phyloP scores from a whole-genome alignment of 139 green algal species.

The Bryopsis sp. region DNA sequence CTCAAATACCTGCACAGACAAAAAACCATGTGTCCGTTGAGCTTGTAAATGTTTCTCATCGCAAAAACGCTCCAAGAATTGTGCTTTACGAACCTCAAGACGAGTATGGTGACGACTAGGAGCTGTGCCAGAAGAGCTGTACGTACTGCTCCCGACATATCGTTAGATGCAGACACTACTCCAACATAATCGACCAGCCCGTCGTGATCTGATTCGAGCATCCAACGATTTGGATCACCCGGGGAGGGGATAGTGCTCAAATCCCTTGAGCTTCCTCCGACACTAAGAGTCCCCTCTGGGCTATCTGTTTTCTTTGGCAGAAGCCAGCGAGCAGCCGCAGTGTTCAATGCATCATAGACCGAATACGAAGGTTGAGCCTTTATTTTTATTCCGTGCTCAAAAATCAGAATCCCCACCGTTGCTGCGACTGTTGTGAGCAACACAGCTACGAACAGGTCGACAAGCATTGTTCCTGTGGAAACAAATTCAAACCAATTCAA shows the following conservation, averaged over 20 bases:
- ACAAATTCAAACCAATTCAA: too few species aligned
- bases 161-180: not conserved
- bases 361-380: not conserved
- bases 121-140: not conserved
- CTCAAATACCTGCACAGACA: not conserved
- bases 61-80: not conserved
- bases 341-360: slow-evolving; percentile 1
- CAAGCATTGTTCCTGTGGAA: not conserved
- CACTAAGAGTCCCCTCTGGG: not conserved
- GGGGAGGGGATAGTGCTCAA: not conserved
- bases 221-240: not conserved
- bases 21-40: not conserved
- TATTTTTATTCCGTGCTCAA: not conserved
- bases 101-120: not conserved
- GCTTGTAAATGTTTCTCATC: not conserved
- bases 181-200: not conserved
- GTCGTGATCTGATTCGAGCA: not conserved
- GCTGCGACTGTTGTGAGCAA: not conserved
- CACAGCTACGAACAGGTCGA: not conserved
- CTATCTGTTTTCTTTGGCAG: not conserved
- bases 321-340: not conserved
- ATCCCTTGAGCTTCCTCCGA: not conserved
- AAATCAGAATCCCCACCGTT: not conserved
- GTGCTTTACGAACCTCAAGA: not conserved
- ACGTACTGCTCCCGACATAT: not conserved